phyloP scores from a whole-genome alignment of 306 rosid genomes.

The Vigna angularis region DNA sequence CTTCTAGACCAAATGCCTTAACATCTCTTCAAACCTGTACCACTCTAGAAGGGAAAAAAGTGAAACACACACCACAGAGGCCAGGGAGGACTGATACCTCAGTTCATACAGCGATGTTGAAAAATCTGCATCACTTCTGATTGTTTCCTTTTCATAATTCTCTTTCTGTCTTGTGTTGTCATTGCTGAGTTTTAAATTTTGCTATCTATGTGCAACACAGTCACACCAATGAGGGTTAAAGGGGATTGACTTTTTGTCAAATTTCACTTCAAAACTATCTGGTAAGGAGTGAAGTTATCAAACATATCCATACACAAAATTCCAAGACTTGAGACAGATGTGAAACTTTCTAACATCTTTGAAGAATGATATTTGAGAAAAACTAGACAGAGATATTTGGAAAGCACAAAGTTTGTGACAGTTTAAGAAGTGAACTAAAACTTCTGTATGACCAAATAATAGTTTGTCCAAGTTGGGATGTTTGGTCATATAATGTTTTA shows the following conservation, averaged over 20 bases:
- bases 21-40: not conserved
- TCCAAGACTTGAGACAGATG: too few species aligned
- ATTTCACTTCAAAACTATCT: too few species aligned
- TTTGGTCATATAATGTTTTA: not conserved
- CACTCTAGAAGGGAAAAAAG: constrained; percentile 5
- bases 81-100: not conserved
- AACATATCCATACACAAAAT: too few species aligned
- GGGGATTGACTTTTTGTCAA: too few species aligned
- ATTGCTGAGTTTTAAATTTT: not conserved
- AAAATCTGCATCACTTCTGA: not conserved
- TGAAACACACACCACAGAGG: not conserved
- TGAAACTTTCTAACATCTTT: not conserved
- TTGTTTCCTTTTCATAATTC: not conserved
- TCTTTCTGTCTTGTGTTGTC: not conserved
- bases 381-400: not conserved
- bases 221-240: not conserved
- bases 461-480: not conserved
- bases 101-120: not conserved
- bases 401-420: not conserved
- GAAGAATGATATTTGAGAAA: not conserved
- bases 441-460: not conserved
- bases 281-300: too few species aligned
- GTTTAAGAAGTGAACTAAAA: not conserved
- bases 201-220: not conserved
- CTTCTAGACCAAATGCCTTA: not conserved